Percentiles rank a stretch among this genome's conserved stretches.
phyloP scores from a whole-genome alignment of 305 asterid species.

The Solanum chacoense region DNA sequence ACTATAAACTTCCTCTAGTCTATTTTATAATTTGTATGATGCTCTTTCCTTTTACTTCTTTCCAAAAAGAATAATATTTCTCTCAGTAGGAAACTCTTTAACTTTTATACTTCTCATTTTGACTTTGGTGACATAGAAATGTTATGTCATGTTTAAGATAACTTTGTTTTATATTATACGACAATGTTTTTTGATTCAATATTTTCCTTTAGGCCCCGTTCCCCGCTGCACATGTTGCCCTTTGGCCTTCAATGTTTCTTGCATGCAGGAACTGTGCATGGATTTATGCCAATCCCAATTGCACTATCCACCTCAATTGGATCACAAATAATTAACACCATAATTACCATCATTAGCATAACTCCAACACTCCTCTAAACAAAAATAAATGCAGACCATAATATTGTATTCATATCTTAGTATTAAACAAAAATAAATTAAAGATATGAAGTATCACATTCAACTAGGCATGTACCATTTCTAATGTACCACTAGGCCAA shows the following conservation, averaged over 20 bases:
- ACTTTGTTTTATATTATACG: not conserved
- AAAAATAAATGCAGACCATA: not conserved
- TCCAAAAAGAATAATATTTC: not conserved
- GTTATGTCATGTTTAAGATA: not conserved
- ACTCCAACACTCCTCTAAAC: not conserved
- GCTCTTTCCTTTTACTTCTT: not conserved
- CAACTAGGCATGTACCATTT: not conserved
- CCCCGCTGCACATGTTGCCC: conserved; percentile 31
- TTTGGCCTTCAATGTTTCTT: conserved; percentile 22
- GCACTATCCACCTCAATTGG: conserved; percentile 38
- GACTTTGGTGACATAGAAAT: not conserved
- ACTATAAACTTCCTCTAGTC: not conserved
- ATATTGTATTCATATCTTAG: not conserved
- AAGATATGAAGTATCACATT: too few relatives aligned
- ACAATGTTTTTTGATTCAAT: conserved; percentile 6
- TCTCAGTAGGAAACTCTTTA: not conserved
- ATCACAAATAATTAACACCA: not conserved
- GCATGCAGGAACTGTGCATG: conserved; percentile 39
- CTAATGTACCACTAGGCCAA: not conserved
- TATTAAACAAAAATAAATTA: too few relatives aligned
- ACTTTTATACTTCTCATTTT: not conserved
- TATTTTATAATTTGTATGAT: not conserved
- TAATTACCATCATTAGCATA: not conserved
- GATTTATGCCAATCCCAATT: conserved; percentile 32
- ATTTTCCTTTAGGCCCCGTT: conserved; percentile 36